These are phyloP conservation scores for Lentinula novae-zelandiae DNA, from an alignment of 1,284 basidiomycete species.

Conservation along the genomic window DNA sequence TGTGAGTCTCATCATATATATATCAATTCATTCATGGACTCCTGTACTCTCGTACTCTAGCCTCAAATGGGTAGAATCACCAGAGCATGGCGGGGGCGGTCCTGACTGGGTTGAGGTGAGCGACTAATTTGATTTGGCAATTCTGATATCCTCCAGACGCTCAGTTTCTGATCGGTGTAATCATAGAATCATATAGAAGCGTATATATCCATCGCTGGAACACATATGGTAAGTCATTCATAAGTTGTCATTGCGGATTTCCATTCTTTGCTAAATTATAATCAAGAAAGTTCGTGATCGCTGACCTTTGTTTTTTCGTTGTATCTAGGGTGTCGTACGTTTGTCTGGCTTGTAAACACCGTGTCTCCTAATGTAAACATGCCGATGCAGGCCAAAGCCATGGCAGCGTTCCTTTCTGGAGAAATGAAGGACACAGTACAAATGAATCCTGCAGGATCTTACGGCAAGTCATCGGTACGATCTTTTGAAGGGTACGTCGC, in stretches of 20 bases:
- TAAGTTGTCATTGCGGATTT: not conserved
- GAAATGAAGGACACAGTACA: slow-evolving; percentile 89
- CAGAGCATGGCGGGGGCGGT: slow-evolving; percentile 82
- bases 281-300: not conserved
- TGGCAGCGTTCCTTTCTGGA: slow-evolving; percentile 92
- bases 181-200: slow-evolving; percentile 76
- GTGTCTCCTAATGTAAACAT: not conserved
- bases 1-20: slow-evolving; percentile 6
- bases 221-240: slow-evolving; percentile 63
- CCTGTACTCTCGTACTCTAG: slow-evolving; percentile 32
- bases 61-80: slow-evolving; percentile 96
- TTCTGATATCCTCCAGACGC: slow-evolving; percentile 15
- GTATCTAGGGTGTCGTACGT: slow-evolving; percentile 64
- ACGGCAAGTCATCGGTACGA: slow-evolving; percentile 42
- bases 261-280: not conserved
- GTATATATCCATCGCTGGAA: slow-evolving; percentile 83
- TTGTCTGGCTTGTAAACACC: not conserved
- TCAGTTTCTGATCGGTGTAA: slow-evolving; percentile 2
- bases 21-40: not conserved
- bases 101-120: slow-evolving; percentile 86
- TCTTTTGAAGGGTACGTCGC: not conserved
- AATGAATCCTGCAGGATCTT: slow-evolving; percentile 82
- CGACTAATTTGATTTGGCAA: not conserved
- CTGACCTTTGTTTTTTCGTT: slow-evolving; percentile 7
- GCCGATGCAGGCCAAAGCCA: slow-evolving; percentile 74